These are phyloP conservation scores for Tolypocladium tropicale DNA, from an alignment of 2,329 filamentous ascomycete genomes.

Conservation along the genomic window DNA sequence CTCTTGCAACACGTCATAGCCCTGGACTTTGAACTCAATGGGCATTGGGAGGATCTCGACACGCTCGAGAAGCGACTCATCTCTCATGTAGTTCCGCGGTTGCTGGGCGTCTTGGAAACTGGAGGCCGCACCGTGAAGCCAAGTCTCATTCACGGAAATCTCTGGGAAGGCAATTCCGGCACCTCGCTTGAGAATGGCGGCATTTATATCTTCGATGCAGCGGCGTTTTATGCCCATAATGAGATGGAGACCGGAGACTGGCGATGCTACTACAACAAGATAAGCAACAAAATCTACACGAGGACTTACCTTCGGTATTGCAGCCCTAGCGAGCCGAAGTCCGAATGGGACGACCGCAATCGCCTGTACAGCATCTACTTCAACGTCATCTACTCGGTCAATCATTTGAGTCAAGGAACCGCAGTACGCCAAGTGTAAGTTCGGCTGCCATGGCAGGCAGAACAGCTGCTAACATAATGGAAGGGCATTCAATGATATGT, in stretches of 20 bases:
- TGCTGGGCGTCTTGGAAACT: background rate
- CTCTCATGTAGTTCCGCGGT: background rate
- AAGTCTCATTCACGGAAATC: background rate
- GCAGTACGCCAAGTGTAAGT: background rate
- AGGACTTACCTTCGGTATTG: background rate
- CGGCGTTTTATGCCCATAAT: background rate
- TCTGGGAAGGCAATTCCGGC: background rate
- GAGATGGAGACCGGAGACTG: constrained; percentile 1
- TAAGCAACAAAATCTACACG: background rate
- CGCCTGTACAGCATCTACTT: background rate
- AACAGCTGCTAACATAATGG: no score
- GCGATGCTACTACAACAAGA: constrained; percentile 2
- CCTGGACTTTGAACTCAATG: no score
- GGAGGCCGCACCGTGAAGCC: no score
- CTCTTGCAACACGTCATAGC: no score
- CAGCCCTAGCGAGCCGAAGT: background rate
- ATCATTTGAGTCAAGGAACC: background rate
- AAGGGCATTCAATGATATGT: no score
- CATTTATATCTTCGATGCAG: background rate
- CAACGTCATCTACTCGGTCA: background rate
- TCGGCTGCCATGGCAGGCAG: no score
- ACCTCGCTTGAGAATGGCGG: background rate
- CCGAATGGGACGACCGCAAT: background rate
- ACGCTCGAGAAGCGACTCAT: background rate
- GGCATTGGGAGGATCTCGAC: background rate